Base-by-base conservation (phyloP, 345 rosid genomes). In the Aquilaria malaccensis region DNA sequence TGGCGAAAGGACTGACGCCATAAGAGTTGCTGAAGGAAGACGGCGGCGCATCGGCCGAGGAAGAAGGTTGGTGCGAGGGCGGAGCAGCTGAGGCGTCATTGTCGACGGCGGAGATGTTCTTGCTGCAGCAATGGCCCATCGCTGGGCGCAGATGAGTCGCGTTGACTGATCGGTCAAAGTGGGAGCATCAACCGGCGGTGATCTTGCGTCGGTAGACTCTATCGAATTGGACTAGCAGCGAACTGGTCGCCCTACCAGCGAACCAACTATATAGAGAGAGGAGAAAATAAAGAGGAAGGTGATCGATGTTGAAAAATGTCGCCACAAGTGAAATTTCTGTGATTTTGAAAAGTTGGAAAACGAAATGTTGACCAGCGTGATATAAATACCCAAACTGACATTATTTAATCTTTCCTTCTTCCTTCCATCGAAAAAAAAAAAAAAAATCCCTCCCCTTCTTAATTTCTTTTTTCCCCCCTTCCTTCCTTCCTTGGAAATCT, bases 121-220 rank as follows among this genome's bases (percentile, higher is more conserved):
- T 80, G 75, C 91, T 86, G 76, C 91, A 91, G 79, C 90, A 84
- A 65, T 78, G 96, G 45, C 97, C 94, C 97, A 91, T 91, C 13
- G 73, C 59, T 58, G 62, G 70, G 67, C 45, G 51, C 7, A 14
- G 45, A 11, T 37, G 43, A 45, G 45, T 55, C 57, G 48, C 63
- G 52, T 53, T 2, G 46, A 43, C 58, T 67, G 75, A 66, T 72
- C 73, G 56, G 62, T 60, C 33, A 63, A 70, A 69, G 71, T 81
- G 77, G 78, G 72, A 56, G 33, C 60, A 79, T 76, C 72, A 43
- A 67, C 68, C 70, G 66, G 57, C 22, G 52, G 56, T 7, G 73
- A 70, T 10, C 55, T 66, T 55, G 45, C 49, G 58, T 55, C 50
- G 55, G 13, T 58, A 64, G 50, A 65, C 53, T 67, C 47, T 56